phyloP scores from a whole-genome alignment of 225 moss, liverwort and hornwort genomes.

The Pseudisothecium myosuroides region DNA sequence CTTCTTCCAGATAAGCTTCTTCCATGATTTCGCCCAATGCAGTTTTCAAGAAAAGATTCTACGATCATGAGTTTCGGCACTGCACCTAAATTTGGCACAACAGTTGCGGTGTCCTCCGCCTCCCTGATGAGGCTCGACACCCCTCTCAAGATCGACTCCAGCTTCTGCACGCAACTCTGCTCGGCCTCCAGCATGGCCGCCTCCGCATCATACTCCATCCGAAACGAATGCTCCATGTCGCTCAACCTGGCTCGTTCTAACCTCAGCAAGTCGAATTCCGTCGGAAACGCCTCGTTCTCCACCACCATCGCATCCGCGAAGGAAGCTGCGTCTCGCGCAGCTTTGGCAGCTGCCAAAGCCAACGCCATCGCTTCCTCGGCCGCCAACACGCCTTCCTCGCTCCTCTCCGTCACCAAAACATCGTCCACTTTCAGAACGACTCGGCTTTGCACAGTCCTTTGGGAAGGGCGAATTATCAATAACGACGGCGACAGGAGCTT shows the following conservation, averaged over 20 bases:
- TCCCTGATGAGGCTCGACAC: conserved; percentile 1
- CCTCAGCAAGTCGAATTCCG: conserved; percentile 68
- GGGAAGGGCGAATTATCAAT: not conserved
- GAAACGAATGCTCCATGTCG: conserved; percentile 60
- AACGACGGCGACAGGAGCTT: not conserved
- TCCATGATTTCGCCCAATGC: not conserved
- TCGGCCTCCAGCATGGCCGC: conserved; percentile 25
- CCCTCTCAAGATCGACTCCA: conserved; percentile 22
- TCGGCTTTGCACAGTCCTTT: not conserved
- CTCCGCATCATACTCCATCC: conserved; percentile 21
- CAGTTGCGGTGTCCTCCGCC: not conserved
- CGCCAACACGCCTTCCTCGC: conserved; percentile 35
- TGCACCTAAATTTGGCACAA: conserved; percentile 5
- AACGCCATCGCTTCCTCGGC: conserved; percentile 59
- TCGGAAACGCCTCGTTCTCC: conserved; percentile 45
- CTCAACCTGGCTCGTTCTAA: conserved; percentile 79
- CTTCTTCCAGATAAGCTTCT: not conserved
- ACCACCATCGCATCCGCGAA: conserved; percentile 1
- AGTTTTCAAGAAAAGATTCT: not conserved
- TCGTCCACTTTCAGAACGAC: conserved; percentile 27
- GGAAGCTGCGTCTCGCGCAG: conserved; percentile 58
- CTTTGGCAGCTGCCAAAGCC: conserved; percentile 61
- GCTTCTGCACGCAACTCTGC: conserved; percentile 5
- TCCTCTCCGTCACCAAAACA: conserved; percentile 39
- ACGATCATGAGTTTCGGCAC: not conserved